Percentiles rank a stretch among this genome's conserved stretches.
phyloP scores from a whole-genome alignment of 495 filamentous ascomycete species.

The Penicillium psychrofluorescens region DNA sequence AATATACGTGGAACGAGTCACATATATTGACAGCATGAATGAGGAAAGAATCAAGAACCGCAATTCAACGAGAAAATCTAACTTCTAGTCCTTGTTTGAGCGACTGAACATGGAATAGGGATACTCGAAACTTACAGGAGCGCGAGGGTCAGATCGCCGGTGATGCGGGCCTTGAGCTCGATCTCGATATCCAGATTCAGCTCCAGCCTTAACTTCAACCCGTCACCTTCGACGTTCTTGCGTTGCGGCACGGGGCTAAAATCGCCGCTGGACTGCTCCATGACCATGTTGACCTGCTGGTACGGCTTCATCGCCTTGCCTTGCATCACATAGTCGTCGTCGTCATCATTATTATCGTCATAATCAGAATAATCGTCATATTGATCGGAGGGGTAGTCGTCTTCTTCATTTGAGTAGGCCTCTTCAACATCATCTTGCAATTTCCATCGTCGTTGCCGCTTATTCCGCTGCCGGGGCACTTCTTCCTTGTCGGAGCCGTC shows the following conservation, averaged over 20 bases:
- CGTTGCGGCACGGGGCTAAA: slow-evolving; percentile 22
- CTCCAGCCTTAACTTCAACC: slow-evolving; percentile 68
- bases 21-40: no score
- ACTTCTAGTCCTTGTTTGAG: no score
- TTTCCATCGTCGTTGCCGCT: slow-evolving; percentile 32
- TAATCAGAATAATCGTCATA: slow-evolving; percentile 12
- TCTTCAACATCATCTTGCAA: no score
- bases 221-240: slow-evolving; percentile 32
- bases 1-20: no score
- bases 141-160: slow-evolving; percentile 78
- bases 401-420: slow-evolving; percentile 38
- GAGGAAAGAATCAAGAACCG: no score
- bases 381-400: slow-evolving; percentile 28
- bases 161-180: slow-evolving; percentile 81
- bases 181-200: slow-evolving; percentile 85
- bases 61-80: no score
- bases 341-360: no score
- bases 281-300: slow-evolving; percentile 6
- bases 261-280: slow-evolving; percentile 16
- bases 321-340: slow-evolving; percentile 9
- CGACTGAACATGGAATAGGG: no score
- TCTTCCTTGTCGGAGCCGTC: slow-evolving; percentile 16
- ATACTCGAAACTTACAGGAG: slow-evolving; percentile 60
- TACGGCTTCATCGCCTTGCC: slow-evolving; percentile 41
- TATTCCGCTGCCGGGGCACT: slow-evolving; percentile 13